Percentiles rank a stretch among this genome's conserved stretches.
Conservation (phyloP, 1,284 basidiomycete species). For the Rugosomyces carneus region DNA sequence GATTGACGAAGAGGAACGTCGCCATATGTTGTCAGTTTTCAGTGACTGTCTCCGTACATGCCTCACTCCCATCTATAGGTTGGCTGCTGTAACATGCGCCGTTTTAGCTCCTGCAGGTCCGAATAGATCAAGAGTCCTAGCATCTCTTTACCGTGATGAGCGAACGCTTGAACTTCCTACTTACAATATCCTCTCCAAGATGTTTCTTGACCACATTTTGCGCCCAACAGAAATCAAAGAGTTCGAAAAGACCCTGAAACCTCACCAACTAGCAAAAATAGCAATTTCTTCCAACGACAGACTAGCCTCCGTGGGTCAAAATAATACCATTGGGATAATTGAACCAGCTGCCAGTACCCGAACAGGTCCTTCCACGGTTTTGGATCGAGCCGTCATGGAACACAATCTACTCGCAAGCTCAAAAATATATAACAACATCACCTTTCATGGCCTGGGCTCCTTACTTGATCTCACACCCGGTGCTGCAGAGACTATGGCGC, state of each 20-base stretch:
- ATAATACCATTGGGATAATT: constrained; percentile 37
- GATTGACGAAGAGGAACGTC: constrained; percentile 87
- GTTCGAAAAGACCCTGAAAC: constrained; percentile 83
- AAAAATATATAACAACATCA: constrained; percentile 93
- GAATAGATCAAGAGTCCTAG: constrained; percentile 87
- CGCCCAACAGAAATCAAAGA: constrained; percentile 83
- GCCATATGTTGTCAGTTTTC: constrained; percentile 71
- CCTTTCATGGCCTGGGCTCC: constrained; percentile 81
- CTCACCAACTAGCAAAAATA: constrained; percentile 91
- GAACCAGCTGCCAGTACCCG: constrained; percentile 62
- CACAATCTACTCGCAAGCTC: constrained; percentile 96
- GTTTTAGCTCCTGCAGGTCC: constrained; percentile 98
- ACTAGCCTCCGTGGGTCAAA: constrained; percentile 55
- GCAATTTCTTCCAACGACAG: constrained; percentile 75
- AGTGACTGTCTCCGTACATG: constrained; percentile 5
- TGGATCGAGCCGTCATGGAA: constrained; percentile 96
- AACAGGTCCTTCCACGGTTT: constrained; percentile 88
- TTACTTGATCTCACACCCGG: constrained; percentile 81
- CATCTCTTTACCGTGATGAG: constrained; percentile 91
- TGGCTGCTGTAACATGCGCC: constrained; percentile 90
- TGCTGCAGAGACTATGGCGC: constrained; percentile 89
- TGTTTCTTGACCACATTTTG: constrained; percentile 96
- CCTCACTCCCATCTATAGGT: constrained; percentile 36
- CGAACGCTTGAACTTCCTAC: constrained; percentile 75
- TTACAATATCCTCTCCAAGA: constrained; percentile 90